These are phyloP conservation scores for Colletotrichum sojae DNA, from an alignment of 2,329 filamentous ascomycete genomes.

Conservation along the genomic window DNA sequence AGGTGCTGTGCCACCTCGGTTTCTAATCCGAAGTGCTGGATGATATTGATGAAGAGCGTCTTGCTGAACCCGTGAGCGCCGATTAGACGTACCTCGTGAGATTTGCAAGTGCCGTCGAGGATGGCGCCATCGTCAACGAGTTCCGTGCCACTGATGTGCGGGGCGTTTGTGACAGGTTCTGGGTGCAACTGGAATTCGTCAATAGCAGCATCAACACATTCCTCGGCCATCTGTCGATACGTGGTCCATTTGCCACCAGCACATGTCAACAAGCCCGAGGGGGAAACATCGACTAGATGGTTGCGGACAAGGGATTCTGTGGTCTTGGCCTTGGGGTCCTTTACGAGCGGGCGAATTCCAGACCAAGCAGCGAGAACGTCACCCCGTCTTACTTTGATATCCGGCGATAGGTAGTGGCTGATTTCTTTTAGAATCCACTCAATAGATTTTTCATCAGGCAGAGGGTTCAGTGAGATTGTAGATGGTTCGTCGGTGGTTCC, in stretches of 20 bases:
- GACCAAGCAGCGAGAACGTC: slow-evolving; percentile 94
- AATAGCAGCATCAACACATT: slow-evolving; percentile 87
- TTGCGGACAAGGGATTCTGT: slow-evolving; percentile 91
- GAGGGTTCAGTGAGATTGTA: slow-evolving; percentile 78
- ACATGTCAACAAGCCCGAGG: slow-evolving; percentile 85
- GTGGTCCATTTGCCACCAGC: slow-evolving; percentile 95
- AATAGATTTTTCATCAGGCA: slow-evolving; percentile 87
- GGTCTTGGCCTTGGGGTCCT: slow-evolving; percentile 87
- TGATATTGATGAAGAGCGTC: slow-evolving; percentile 92
- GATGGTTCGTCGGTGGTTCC: slow-evolving; percentile 88
- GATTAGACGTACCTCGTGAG: slow-evolving; percentile 84
- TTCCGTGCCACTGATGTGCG: slow-evolving; percentile 78
- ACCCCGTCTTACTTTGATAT: slow-evolving; percentile 86
- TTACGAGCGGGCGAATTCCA: slow-evolving; percentile 87
- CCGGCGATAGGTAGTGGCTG: slow-evolving; percentile 83
- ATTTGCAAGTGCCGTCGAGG: slow-evolving; percentile 80
- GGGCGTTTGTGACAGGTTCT: slow-evolving; percentile 69
- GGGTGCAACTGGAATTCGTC: slow-evolving; percentile 75
- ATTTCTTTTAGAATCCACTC: slow-evolving; percentile 91
- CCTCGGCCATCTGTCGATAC: slow-evolving; percentile 93
- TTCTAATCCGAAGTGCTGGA: slow-evolving; percentile 93
- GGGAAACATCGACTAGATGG: slow-evolving; percentile 85
- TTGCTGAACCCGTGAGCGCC: slow-evolving; percentile 91
- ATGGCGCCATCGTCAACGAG: slow-evolving; percentile 78
- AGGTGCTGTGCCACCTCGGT: slow-evolving; percentile 94